Percentiles rank a stretch among this genome's conserved stretches.
Evolutionary conservation across 2,329 filamentous ascomycete species (phyloP).

Genomic region (Sarocladium brachiariae): DNA sequence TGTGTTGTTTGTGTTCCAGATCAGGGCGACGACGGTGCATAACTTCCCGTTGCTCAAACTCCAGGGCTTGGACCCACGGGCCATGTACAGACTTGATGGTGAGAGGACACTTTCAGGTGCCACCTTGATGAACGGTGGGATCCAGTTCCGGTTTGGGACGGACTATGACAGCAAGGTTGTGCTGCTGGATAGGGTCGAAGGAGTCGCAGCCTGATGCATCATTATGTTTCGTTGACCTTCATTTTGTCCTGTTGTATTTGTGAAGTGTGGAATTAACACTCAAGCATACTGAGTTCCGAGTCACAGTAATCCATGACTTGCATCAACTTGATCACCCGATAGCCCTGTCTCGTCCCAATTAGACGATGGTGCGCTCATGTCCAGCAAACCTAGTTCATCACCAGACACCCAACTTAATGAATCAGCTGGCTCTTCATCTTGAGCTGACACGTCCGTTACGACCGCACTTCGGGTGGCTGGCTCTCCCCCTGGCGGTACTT

Average conservation of each 20-base stretch:
- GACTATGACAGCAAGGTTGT: conserved; percentile 54
- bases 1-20: conserved; percentile 56
- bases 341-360: conserved; percentile 3
- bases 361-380: background rate
- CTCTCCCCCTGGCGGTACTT: background rate
- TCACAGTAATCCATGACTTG: background rate
- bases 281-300: too few relatives aligned
- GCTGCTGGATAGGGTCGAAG: conserved; percentile 38
- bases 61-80: conserved; percentile 47
- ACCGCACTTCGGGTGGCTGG: background rate
- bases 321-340: conserved; percentile 5
- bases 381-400: conserved; percentile 2
- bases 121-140: conserved; percentile 55
- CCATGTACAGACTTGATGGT: conserved; percentile 47
- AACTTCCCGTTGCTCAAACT: conserved; percentile 48
- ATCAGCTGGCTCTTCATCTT: conserved; percentile 11
- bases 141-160: conserved; percentile 47
- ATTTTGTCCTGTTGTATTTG: background rate
- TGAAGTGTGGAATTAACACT: too few relatives aligned
- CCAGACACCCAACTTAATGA: conserved; percentile 5
- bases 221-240: background rate
- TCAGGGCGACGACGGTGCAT: conserved; percentile 40
- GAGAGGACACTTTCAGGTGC: conserved; percentile 47
- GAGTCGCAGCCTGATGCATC: conserved; percentile 12
- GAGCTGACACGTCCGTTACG: conserved; percentile 13